A percentile compares a stretch with the other conserved stretches of the same genome.
Evolutionary conservation across 129 eudicot species (phyloP).

Genomic region (Lactuca sativa): DNA sequence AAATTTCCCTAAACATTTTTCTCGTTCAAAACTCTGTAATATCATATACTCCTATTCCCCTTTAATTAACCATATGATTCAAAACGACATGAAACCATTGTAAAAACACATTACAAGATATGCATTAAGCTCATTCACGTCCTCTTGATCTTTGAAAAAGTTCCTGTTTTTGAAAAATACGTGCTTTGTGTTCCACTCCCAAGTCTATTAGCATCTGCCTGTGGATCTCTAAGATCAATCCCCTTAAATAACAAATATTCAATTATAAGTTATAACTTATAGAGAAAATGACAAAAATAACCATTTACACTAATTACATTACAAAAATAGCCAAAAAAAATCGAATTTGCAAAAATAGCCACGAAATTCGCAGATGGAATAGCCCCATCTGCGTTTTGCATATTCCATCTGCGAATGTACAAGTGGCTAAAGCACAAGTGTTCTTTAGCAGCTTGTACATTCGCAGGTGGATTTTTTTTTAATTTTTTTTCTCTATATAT

Average conservation of each 20-base stretch:
- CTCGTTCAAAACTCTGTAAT: background rate
- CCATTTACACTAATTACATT: no score
- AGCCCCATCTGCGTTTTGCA: no score
- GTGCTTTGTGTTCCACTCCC: constrained; percentile 96
- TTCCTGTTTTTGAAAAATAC: constrained; percentile 92
- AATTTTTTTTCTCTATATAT: no score
- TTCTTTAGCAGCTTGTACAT: no score
- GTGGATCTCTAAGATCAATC: constrained; percentile 87
- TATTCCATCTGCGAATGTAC: no score
- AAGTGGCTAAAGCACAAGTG: no score
- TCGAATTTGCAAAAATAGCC: no score
- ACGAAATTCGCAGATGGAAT: no score
- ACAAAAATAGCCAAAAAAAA: no score
- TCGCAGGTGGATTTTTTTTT: no score
- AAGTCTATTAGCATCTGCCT: constrained; percentile 82
- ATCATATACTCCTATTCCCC: background rate
- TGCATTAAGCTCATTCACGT: constrained; percentile 26
- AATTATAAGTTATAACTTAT: background rate
- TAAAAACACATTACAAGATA: background rate
- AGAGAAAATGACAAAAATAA: no score
- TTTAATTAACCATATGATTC: background rate
- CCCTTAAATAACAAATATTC: constrained; percentile 48
- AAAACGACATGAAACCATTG: background rate
- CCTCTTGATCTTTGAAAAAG: constrained; percentile 91
- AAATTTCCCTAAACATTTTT: background rate